Base-by-base conservation (phyloP, 1,284 basidiomycete genomes). In the Xerocomus cyaneibrunnescens region DNA sequence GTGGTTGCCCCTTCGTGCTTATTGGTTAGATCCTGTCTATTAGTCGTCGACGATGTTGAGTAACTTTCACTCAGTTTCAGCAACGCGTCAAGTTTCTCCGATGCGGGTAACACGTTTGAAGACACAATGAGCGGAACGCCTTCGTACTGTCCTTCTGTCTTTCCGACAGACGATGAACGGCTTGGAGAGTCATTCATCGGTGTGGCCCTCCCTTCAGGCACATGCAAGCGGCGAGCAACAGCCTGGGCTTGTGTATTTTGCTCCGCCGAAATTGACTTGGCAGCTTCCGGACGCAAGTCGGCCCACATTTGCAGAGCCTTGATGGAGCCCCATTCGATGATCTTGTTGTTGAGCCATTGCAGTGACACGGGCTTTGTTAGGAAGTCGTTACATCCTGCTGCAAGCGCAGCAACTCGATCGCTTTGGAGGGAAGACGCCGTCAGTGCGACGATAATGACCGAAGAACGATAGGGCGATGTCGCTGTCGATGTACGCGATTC, bases 331-430 rank as follows among this genome's bases (percentile, higher is more conserved):
- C 97, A 99, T 70, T 99, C 97, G 56, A 97, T 91, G 62, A 99
- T 95, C 78, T 99, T 99, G 76, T 89, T 92, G 70, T 98, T 94
- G 47, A 99, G 76, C 97, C 97, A 99, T 44, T 89, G 80, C 19
- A 97, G 76, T 10, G 91, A 93, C 27, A 99, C 96, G 0, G 97
- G 97, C 66, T 99, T 99, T 43, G 95, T 99, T 51, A 99, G 73
- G 73, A 98, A 99, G 70, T 99, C 97, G 64, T 99, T 99, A 74
- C 97, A 99, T 3, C 97, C 97, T 1, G 97, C 97, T 1, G 92
- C 95, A 9, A 99, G 82, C 16, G 97, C 97, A 21, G 89, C 89
- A 32, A 98, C 93, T 76, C 97, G 85, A 77, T 99, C 97, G 52
- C 85, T 87, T 67, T 94, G 90, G 31, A 96, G 75, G 22, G 87